These are phyloP conservation scores for Nakazawaea ambrosiae DNA, from an alignment of 805 yeast genomes.

Conservation along the genomic window DNA sequence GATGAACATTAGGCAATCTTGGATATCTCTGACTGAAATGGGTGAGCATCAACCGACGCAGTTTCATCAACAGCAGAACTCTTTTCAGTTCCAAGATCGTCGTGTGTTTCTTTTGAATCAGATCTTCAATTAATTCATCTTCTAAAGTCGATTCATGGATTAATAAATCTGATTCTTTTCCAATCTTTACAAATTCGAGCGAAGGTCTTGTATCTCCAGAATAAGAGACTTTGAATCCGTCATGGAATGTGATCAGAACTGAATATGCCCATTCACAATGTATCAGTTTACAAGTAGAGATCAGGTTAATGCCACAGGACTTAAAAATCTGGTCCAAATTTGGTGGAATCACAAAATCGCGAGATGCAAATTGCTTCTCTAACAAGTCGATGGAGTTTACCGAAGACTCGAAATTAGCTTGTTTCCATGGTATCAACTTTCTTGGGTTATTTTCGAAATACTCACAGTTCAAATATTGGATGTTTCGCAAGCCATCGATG, in stretches of 20 bases:
- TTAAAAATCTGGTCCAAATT: constrained; percentile 10
- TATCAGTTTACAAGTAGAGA: constrained; percentile 65
- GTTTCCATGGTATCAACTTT: background rate
- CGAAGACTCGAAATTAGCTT: constrained; percentile 12
- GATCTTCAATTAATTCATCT: constrained; percentile 70
- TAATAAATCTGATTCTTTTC: constrained; percentile 59
- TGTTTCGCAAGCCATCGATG: constrained; percentile 28
- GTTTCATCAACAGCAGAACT: constrained; percentile 65
- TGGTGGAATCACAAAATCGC: background rate
- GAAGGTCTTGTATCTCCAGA: constrained; percentile 96
- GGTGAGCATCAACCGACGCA: constrained; percentile 65
- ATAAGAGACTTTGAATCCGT: constrained; percentile 64
- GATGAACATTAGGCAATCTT: constrained; percentile 27
- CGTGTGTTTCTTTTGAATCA: constrained; percentile 74
- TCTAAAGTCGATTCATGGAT: constrained; percentile 94
- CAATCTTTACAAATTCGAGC: constrained; percentile 55
- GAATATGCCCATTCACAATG: constrained; percentile 86
- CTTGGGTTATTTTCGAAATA: constrained; percentile 26
- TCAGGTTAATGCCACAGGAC: constrained; percentile 31
- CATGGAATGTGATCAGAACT: constrained; percentile 34
- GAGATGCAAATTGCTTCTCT: constrained; percentile 5
- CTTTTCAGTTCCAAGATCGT: constrained; percentile 82
- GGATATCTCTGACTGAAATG: constrained; percentile 93
- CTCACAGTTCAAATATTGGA: constrained; percentile 55
- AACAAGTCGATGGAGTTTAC: constrained; percentile 21